Base-by-base conservation (phyloP, 2,329 filamentous ascomycete genomes). In the Fusarium caatingaense region DNA sequence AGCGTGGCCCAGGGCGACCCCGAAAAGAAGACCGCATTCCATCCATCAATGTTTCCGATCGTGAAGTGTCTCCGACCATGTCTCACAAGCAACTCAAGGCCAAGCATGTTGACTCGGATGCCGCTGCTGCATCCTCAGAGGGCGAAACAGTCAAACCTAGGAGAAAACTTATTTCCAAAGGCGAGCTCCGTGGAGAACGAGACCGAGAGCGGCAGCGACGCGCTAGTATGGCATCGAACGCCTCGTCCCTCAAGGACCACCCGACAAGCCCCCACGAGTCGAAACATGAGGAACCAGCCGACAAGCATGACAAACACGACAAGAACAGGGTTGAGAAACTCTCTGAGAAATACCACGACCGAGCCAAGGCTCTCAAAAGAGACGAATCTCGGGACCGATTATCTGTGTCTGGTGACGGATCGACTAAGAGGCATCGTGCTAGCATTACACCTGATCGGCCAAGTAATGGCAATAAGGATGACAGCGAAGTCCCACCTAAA, bases 161-260 rank as follows among this genome's bases (percentile, higher is more conserved):
- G 25, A 83, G 88, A 41, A 91, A 90, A 74, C 82, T 91, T 13
- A 83, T 91, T 21, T 91, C 89, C 1, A 89, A 89, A 37, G 86
- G 85, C 54, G 89, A 91, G 60, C 78, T 90, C 41, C 87, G 88
- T 65, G 86, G 86, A 12, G 87, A 89, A 73, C 82, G 86, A 12
- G 87, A 89, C 72, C 82, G 86, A 20, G 85, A 88, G 56, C 87
- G 86, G 76, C 86, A 89, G 68, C 82, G 88, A 20, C 86, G 88
- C 9, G 82, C 85, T 46, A 90, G 88, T 74, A 80, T 89, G 79
- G 84, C 81, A 0, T 89, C 88, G 3, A 88, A 82, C 46, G 80
- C 84, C 30, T 88, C 88, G 6, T 83, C 83, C 5, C 66, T 84
- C 27, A 86, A 86, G 68, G 86, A 88, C 16, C 73, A 67, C 41